Evolutionary conservation across 139 green algal genomes (phyloP), one percentile per base, ranked within the genome.

Genomic region (Asterochloris erici): DNA sequence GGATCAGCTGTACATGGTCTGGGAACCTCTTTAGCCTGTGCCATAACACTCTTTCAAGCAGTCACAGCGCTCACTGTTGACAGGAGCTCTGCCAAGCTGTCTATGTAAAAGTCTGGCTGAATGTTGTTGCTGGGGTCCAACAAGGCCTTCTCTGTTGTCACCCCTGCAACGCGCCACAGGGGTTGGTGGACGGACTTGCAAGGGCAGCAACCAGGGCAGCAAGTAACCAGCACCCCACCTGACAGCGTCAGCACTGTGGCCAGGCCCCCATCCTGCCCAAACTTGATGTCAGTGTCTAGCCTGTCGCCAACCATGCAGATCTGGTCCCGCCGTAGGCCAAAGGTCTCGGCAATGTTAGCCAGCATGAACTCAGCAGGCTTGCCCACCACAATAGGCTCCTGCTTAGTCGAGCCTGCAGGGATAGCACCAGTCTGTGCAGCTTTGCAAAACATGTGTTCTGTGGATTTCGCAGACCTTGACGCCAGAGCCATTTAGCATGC

Each of bases 221-320:
- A 89, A 94, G 12, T 17, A 2, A 38, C 54, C 14, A 27, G 47
- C 17, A 73, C 21, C 77, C 14, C 38, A 94, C 92, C 92, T 74
- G 90, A 94, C 23, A 97, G 87, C 47, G 95, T 95, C 29, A 98
- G 91, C 86, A 95, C 92, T 0, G 95, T 98, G 24, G 89, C 90
- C 10, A 98, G 91, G 15, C 97, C 97, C 26, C 96, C 97, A 74
- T 98, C 94, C 90, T 98, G 94, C 62, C 97, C 97, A 88, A 99
- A 99, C 76, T 97, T 87, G 81, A 99, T 98, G 88, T 99, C 97
- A 0, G 97, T 99, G 91, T 99, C 97, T 70, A 99, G 94, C 38
- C 97, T 89, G 88, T 99, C 97, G 14, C 97, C 97, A 66, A 99
- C 95, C 96, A 99, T 99, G 93, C 94, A 98, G 84, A 99, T 99